These are phyloP conservation scores for Steccherinum ochraceum DNA, from an alignment of 768 basidiomycete species.

Conservation along the genomic window DNA sequence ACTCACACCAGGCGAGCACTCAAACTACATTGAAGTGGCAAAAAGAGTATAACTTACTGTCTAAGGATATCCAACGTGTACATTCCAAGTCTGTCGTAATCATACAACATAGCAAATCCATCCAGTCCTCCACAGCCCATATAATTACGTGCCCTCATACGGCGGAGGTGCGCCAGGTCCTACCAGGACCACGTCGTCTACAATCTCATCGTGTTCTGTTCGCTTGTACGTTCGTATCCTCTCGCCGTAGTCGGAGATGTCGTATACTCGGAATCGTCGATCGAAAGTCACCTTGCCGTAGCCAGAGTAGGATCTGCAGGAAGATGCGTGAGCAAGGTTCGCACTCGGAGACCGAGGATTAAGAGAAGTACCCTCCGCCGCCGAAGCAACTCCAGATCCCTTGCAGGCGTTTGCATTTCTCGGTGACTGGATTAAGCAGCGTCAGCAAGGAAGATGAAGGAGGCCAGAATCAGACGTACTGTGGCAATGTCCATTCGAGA, in stretches of 20 bases:
- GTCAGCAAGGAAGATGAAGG: slow-evolving; percentile 12
- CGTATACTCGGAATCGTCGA: slow-evolving; percentile 84
- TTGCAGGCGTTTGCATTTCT: slow-evolving; percentile 79
- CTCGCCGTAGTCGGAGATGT: slow-evolving; percentile 87
- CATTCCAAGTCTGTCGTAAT: background rate
- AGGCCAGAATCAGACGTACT: slow-evolving; percentile 33
- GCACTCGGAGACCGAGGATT: background rate
- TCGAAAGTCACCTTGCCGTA: slow-evolving; percentile 85
- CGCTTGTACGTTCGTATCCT: slow-evolving; percentile 86
- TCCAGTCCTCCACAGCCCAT: background rate
- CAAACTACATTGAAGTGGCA: too few species aligned
- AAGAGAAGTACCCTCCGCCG: slow-evolving; percentile 61
- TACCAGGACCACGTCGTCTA: slow-evolving; percentile 58
- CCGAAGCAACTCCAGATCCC: slow-evolving; percentile 93
- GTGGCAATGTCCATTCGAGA: slow-evolving; percentile 90
- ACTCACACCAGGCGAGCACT: too few species aligned
- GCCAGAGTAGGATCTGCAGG: slow-evolving; percentile 66
- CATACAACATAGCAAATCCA: background rate
- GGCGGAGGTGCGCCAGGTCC: slow-evolving; percentile 35
- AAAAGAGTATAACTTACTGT: background rate
- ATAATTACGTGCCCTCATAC: slow-evolving; percentile 7
- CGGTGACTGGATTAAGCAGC: slow-evolving; percentile 56
- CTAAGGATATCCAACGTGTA: background rate
- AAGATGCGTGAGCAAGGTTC: too few species aligned
- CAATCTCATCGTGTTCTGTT: slow-evolving; percentile 60